phyloP scores from a whole-genome alignment of 2,329 filamentous ascomycete genomes.

The Rachicladosporium sp. region DNA sequence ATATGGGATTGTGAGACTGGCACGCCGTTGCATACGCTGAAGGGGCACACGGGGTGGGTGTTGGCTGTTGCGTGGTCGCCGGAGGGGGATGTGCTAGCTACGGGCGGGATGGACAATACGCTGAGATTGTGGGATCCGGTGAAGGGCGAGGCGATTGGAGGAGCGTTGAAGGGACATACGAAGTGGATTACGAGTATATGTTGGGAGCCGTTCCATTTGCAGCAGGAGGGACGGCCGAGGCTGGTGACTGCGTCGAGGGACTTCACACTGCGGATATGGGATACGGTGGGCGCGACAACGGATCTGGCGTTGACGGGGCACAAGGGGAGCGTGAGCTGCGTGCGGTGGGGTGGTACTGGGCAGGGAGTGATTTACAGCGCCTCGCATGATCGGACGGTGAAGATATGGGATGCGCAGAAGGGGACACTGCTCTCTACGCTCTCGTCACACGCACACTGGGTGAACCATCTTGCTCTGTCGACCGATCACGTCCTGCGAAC shows the following conservation, averaged over 20 bases:
- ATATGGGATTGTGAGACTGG: conserved; percentile 95
- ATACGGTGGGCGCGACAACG: conserved; percentile 62
- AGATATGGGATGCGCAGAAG: conserved; percentile 72
- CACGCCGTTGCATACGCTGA: conserved; percentile 72
- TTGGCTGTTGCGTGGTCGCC: conserved; percentile 78
- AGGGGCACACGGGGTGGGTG: conserved; percentile 84
- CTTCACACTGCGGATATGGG: conserved; percentile 76
- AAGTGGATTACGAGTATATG: conserved; percentile 81
- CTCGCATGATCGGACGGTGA: conserved; percentile 85
- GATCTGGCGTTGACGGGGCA: conserved; percentile 81
- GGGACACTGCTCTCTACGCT: conserved; percentile 73
- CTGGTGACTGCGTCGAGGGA: conserved; percentile 86
- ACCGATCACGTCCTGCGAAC: conserved; percentile 85
- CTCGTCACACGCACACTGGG: conserved; percentile 77
- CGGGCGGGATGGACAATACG: conserved; percentile 84
- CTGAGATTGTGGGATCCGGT: conserved; percentile 82
- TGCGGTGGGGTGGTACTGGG: conserved; percentile 88
- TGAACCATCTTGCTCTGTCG: conserved; percentile 87
- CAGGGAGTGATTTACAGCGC: conserved; percentile 54
- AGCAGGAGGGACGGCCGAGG: conserved; percentile 58
- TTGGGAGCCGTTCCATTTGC: conserved; percentile 89
- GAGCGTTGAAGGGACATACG: conserved; percentile 69
- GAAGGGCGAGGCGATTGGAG: conserved; percentile 61
- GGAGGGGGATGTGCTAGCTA: conserved; percentile 69
- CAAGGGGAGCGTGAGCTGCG: conserved; percentile 77